These are phyloP conservation scores for Coemansia sp. DNA, from an alignment of 192 early-diverging fungal genomes.

Conservation along the genomic window DNA sequence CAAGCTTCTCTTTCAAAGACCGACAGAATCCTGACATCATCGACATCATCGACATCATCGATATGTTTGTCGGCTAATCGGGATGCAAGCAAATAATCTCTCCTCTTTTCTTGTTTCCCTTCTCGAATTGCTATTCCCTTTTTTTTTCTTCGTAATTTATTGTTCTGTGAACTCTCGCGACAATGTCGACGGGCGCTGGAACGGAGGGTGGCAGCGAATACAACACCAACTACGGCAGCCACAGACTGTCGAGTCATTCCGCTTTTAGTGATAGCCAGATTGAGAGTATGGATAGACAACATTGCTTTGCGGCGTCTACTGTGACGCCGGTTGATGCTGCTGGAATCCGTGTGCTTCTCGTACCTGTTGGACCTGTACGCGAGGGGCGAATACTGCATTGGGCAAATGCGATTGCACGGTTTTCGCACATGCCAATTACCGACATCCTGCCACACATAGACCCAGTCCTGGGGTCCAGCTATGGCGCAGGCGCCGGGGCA, in stretches of 20 bases:
- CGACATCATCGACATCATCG: background rate
- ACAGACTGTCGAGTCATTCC: constrained; percentile 12
- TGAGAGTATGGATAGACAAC: constrained; percentile 15
- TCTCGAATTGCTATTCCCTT: background rate
- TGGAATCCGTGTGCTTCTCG: constrained; percentile 46
- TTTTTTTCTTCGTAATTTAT: constrained; percentile 1
- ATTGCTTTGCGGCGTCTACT: constrained; percentile 32
- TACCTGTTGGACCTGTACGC: constrained; percentile 44
- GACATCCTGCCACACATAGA: constrained; percentile 31
- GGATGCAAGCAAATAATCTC: too few relatives aligned
- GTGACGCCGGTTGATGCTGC: constrained; percentile 49
- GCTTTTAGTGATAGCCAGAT: constrained; percentile 25
- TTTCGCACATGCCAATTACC: constrained; percentile 23
- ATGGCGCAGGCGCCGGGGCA: constrained; percentile 10
- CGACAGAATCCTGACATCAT: background rate
- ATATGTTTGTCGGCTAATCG: background rate
- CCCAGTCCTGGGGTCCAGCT: constrained; percentile 10
- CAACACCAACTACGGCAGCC: constrained; percentile 7
- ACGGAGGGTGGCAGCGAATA: background rate
- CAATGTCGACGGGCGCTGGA: background rate
- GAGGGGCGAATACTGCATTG: constrained; percentile 19
- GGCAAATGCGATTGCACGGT: constrained; percentile 24
- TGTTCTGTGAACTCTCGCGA: background rate
- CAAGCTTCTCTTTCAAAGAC: background rate
- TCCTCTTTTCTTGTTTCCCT: too few relatives aligned